Conservation (phyloP, 2,329 filamentous ascomycete species). For the Lasiodiplodia sp. region DNA sequence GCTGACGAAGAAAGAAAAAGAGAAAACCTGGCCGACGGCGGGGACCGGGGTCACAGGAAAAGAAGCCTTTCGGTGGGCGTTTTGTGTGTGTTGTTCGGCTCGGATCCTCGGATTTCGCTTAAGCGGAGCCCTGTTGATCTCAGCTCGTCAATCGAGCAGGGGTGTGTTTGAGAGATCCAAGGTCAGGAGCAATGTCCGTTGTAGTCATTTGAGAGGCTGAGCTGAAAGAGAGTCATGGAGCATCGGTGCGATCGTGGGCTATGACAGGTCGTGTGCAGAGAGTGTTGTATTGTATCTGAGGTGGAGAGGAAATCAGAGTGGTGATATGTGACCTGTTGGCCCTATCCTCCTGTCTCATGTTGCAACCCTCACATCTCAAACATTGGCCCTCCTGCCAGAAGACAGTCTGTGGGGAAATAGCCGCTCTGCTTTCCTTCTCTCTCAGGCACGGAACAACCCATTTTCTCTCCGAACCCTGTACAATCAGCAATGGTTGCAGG, state of each 20-base stretch:
- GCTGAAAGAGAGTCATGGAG: not conserved
- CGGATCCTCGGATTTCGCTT: not conserved
- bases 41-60: no score
- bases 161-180: not conserved
- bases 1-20: no score
- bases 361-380: not conserved
- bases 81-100: no score
- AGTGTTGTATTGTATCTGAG: not conserved
- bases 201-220: not conserved
- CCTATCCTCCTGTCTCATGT: not conserved
- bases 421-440: no score
- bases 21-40: no score
- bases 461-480: no score
- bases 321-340: not conserved
- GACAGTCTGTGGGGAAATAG: not conserved
- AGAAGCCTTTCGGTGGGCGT: no score
- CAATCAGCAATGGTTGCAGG: not conserved
- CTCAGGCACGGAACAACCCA: no score
- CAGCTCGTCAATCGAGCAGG: not conserved
- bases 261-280: no score
- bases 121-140: not conserved
- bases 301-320: not conserved
- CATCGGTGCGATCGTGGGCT: no score
- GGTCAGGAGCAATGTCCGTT: not conserved
- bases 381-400: not conserved